Percentiles rank a stretch among this genome's conserved stretches.
Conservation (phyloP, 345 rosid genomes). For the Carallia brachiata region DNA sequence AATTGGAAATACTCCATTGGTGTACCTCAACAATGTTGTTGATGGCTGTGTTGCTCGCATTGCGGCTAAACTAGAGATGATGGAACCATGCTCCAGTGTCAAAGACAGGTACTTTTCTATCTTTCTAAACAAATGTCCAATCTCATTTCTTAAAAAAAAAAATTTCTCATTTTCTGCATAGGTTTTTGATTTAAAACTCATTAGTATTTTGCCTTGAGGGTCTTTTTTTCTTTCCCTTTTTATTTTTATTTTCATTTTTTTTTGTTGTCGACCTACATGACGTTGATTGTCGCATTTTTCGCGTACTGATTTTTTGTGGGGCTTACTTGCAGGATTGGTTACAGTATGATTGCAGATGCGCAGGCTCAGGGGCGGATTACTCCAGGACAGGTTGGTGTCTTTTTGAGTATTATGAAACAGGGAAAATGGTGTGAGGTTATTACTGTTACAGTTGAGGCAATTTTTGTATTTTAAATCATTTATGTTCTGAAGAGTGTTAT, state of each 20-base stretch:
- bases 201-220: too few species aligned
- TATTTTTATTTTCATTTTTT: too few species aligned
- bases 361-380: conserved; percentile 68
- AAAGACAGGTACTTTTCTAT: conserved; percentile 19
- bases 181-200: too few species aligned
- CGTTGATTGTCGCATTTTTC: too few species aligned
- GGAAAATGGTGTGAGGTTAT: neutral
- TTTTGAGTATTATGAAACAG: neutral
- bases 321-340: conserved; percentile 62
- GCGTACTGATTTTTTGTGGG: neutral
- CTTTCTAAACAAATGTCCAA: neutral
- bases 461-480: neutral
- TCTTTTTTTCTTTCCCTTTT: neutral
- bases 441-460: neutral
- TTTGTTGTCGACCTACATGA: too few species aligned
- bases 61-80: conserved; percentile 24
- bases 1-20: conserved; percentile 24
- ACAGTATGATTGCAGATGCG: conserved; percentile 88
- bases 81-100: conserved; percentile 33
- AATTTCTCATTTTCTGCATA: too few species aligned
- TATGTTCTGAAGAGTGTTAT: neutral
- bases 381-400: conserved; percentile 61
- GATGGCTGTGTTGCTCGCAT: conserved; percentile 28
- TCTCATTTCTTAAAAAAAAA: too few species aligned
- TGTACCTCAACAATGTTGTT: conserved; percentile 23